A percentile compares a stretch with the other conserved stretches of the same genome.
These are phyloP conservation scores for Acmispon strigosus DNA, from an alignment of 306 rosid species.

Conservation along the genomic window DNA sequence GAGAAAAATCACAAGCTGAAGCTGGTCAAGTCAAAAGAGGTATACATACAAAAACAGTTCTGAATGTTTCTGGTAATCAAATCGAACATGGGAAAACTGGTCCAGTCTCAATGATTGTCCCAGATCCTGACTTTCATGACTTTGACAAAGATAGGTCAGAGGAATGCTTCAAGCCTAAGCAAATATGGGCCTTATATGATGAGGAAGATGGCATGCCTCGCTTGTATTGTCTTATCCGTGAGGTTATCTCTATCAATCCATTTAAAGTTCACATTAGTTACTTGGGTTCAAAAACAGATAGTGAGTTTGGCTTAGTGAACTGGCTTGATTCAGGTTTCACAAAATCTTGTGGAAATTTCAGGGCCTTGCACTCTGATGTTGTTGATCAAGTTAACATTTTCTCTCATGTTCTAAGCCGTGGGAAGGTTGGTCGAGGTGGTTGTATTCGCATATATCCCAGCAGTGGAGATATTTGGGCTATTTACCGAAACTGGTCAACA, in stretches of 20 bases:
- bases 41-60: conserved; percentile 28
- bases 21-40: conserved; percentile 37
- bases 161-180: conserved; percentile 91
- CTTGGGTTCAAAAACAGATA: conserved; percentile 83
- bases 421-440: conserved; percentile 92
- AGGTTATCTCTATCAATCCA: conserved; percentile 75
- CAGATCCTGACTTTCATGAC: conserved; percentile 97
- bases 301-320: conserved; percentile 75
- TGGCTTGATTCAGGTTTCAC: conserved; percentile 93
- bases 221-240: conserved; percentile 91
- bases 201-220: conserved; percentile 99
- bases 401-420: conserved; percentile 72
- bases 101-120: conserved; percentile 62
- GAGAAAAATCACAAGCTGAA: conserved; percentile 33
- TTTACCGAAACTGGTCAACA: conserved; percentile 81
- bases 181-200: conserved; percentile 97
- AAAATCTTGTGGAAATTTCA: conserved; percentile 94
- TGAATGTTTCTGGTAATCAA: conserved; percentile 34
- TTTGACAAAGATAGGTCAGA: conserved; percentile 92
- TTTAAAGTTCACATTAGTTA: conserved; percentile 80
- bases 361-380: conserved; percentile 72
- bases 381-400: conserved; percentile 85
- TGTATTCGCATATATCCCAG: conserved; percentile 83
- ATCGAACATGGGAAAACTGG: conserved; percentile 40
- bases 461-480: conserved; percentile 88